Conservation (phyloP, 2,329 filamentous ascomycete genomes). For the Gaeumannomyces sp. region DNA sequence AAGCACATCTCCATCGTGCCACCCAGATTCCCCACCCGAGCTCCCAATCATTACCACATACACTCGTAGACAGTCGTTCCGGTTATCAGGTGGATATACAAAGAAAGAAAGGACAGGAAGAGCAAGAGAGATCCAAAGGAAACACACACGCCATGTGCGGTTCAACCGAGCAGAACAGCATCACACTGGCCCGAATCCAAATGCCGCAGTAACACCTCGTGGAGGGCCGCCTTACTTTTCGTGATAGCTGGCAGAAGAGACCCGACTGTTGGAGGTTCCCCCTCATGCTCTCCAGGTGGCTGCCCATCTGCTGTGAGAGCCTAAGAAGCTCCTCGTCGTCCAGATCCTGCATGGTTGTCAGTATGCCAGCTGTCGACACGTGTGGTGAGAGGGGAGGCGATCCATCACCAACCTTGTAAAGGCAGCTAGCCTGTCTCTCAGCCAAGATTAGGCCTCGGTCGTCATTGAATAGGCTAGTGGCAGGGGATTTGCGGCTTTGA, state of each 20-base stretch:
- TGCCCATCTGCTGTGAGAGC: constrained; percentile 42
- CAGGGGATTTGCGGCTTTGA: neutral
- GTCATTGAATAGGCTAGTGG: neutral
- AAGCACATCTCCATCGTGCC: neutral
- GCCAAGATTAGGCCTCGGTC: constrained; percentile 7
- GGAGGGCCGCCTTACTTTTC: constrained; percentile 42
- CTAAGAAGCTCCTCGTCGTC: constrained; percentile 37
- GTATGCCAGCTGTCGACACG: neutral
- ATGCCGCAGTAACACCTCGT: constrained; percentile 39
- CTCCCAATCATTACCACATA: neutral
- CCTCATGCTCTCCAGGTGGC: constrained; percentile 50
- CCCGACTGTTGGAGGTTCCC: constrained; percentile 48
- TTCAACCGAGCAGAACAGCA: constrained; percentile 37
- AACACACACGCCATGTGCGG: too few species aligned
- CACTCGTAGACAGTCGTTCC: neutral
- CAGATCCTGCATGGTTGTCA: constrained; percentile 24
- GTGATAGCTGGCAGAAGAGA: constrained; percentile 43
- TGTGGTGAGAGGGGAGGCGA: neutral
- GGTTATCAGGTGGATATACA: neutral
- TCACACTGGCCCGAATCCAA: constrained; percentile 41
- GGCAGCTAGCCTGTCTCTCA: constrained; percentile 10
- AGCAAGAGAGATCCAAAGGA: neutral
- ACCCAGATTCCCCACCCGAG: neutral
- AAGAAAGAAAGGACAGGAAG: neutral
- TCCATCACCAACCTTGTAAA: constrained; percentile 25